Base-by-base conservation (phyloP, 169 alveolate genomes). In the Cryptosporidium bovis region DNA sequence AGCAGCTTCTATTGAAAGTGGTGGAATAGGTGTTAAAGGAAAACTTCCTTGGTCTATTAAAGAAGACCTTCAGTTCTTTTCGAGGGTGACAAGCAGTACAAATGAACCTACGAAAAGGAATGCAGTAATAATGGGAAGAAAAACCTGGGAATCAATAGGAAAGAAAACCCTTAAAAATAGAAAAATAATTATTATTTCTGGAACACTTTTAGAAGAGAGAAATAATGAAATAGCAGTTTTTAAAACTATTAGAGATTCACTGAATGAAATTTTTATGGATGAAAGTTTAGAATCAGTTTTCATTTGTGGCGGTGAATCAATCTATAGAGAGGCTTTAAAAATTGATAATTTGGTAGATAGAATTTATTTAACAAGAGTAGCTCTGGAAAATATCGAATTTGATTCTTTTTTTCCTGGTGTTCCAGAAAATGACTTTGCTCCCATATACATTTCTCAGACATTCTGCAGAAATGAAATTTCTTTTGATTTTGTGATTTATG, bases 61-160 rank as follows among this genome's bases (percentile, higher is more conserved):
- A 20, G 84, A 71, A 58, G 84, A 71, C 20, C 44, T 71, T 16
- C 53, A 56, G 60, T 56, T 33, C 36, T 71, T 71, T 13, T 58
- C 48, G 20, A 58, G 58, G 29, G 8, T 71, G 20, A 71, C 84
- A 2, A 56, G 84, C 58, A 56, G 46, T 55, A 65, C 64, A 29
- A 46, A 20, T 10, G 44, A 29, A 7, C 1, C 2, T 0, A 33
- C 48, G 24, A 68, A 68, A 18, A 82, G 89, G 87, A 96, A 97
- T 84, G 97, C 97, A 27, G 96, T 97, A 34, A 93, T 97, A 33
- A 96, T 97, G 98, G 99, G 99, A 0, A 94, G 98, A 77, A 96
- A 93, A 62, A 97, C 99, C 31, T 98, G 98, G 97, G 98, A 95
- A 51, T 93, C 97, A 48, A 83, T 96, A 29, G 99, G 99, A 0